Evolutionary conservation across 1,284 basidiomycete species (phyloP).

Genomic region (Phellopilus nigrolimitatus): DNA sequence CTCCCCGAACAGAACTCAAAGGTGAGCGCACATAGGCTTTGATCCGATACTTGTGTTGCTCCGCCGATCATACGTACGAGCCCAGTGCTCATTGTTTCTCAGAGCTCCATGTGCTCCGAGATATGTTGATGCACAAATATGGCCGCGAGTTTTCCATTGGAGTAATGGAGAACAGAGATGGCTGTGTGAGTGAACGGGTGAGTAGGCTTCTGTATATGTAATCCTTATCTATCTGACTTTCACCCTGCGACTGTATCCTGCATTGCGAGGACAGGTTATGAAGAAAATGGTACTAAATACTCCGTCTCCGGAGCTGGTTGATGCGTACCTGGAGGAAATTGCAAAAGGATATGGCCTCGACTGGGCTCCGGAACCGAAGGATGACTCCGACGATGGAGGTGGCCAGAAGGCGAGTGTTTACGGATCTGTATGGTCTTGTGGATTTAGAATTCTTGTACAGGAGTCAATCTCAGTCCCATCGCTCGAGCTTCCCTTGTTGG

Average conservation of each 20-base stretch:
- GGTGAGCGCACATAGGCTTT: constrained; percentile 38
- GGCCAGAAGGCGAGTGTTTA: constrained; percentile 33
- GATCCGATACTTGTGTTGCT: background rate
- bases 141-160: constrained; percentile 78
- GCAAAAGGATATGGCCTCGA: constrained; percentile 81
- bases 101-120: constrained; percentile 89
- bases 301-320: constrained; percentile 72
- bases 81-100: constrained; percentile 15
- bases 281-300: constrained; percentile 69
- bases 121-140: constrained; percentile 92
- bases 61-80: background rate
- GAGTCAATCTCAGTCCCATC: background rate
- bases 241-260: constrained; percentile 2
- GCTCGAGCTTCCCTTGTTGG: constrained; percentile 2
- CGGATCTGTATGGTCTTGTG: background rate
- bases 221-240: constrained; percentile 2
- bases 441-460: constrained; percentile 5
- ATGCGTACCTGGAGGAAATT: constrained; percentile 85
- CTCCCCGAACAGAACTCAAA: constrained; percentile 87
- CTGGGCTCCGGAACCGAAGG: constrained; percentile 43
- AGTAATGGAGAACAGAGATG: constrained; percentile 79
- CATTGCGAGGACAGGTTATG: constrained; percentile 45
- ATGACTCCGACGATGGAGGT: constrained; percentile 28
- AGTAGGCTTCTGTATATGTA: constrained; percentile 28
- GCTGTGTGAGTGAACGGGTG: constrained; percentile 77